Conservation (phyloP, 306 rosid species). For the Elaeagnus macrophylla region DNA sequence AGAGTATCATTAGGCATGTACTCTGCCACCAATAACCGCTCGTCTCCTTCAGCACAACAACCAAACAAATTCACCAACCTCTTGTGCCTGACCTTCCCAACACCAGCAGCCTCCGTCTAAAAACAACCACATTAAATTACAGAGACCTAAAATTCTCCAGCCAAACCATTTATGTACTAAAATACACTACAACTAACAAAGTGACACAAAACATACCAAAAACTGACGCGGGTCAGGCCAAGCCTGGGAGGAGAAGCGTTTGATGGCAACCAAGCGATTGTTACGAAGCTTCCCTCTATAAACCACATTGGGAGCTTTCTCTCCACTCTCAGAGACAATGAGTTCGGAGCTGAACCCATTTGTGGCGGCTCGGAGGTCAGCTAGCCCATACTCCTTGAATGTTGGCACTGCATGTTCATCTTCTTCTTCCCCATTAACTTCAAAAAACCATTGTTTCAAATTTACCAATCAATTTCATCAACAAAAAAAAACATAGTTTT, state of each 20-base stretch:
- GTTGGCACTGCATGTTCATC: constrained; percentile 21
- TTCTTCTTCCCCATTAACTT: constrained; percentile 20
- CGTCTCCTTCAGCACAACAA: constrained; percentile 33
- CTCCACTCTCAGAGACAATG: constrained; percentile 39
- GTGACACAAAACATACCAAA: constrained; percentile 17
- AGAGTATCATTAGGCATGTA: constrained; percentile 34
- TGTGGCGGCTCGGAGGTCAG: constrained; percentile 32
- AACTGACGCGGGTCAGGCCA: constrained; percentile 40
- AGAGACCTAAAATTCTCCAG: too few relatives aligned
- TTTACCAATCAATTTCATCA: too few relatives aligned
- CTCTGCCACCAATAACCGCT: constrained; percentile 32
- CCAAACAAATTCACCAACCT: constrained; percentile 28
- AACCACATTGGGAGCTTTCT: constrained; percentile 38
- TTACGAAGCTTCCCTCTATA: constrained; percentile 33
- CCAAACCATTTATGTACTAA: too few relatives aligned
- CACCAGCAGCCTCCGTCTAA: constrained; percentile 26
- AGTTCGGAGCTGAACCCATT: constrained; percentile 26
- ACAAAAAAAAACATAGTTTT: neutral
- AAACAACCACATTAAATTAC: neutral
- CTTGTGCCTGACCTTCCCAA: constrained; percentile 26
- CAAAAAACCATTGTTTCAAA: neutral
- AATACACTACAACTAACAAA: neutral
- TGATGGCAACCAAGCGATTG: constrained; percentile 29
- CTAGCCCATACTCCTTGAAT: constrained; percentile 25
- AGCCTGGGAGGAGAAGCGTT: constrained; percentile 32